Evolutionary conservation across 2,329 filamentous ascomycete species (phyloP).

Genomic region (Rachicladosporium sp.): DNA sequence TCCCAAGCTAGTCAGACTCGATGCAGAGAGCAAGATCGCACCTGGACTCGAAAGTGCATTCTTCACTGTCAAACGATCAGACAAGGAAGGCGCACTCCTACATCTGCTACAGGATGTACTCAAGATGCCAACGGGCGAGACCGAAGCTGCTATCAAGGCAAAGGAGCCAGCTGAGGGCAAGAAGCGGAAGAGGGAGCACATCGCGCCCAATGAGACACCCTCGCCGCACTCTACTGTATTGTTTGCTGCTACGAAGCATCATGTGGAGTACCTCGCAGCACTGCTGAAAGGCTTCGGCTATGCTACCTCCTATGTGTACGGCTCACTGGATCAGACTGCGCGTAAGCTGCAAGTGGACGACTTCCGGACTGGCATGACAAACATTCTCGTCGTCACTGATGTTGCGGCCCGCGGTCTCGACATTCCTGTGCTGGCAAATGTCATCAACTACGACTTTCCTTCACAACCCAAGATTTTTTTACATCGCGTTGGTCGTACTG

Average conservation of each 20-base stretch:
- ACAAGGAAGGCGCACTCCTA: slow-evolving; percentile 86
- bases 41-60: slow-evolving; percentile 93
- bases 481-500: slow-evolving; percentile 90
- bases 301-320: slow-evolving; percentile 87
- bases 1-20: slow-evolving; percentile 75
- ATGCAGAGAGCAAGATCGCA: slow-evolving; percentile 91
- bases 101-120: slow-evolving; percentile 87
- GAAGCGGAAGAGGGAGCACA: slow-evolving; percentile 57
- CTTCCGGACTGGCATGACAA: slow-evolving; percentile 71
- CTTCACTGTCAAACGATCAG: slow-evolving; percentile 80
- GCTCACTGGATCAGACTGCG: slow-evolving; percentile 85
- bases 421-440: slow-evolving; percentile 89
- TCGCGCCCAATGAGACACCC: slow-evolving; percentile 53
- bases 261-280: slow-evolving; percentile 81
- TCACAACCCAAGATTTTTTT: slow-evolving; percentile 95
- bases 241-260: slow-evolving; percentile 90
- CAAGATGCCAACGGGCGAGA: slow-evolving; percentile 63
- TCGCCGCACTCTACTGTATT: slow-evolving; percentile 88
- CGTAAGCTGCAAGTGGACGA: slow-evolving; percentile 84
- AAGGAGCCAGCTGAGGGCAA: slow-evolving; percentile 42
- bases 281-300: slow-evolving; percentile 72
- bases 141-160: slow-evolving; percentile 38
- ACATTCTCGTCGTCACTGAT: slow-evolving; percentile 91
- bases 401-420: slow-evolving; percentile 95
- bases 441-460: slow-evolving; percentile 98